phyloP scores from a whole-genome alignment of 2,329 filamentous ascomycete genomes.

The Sphaerulina vaccinii region DNA sequence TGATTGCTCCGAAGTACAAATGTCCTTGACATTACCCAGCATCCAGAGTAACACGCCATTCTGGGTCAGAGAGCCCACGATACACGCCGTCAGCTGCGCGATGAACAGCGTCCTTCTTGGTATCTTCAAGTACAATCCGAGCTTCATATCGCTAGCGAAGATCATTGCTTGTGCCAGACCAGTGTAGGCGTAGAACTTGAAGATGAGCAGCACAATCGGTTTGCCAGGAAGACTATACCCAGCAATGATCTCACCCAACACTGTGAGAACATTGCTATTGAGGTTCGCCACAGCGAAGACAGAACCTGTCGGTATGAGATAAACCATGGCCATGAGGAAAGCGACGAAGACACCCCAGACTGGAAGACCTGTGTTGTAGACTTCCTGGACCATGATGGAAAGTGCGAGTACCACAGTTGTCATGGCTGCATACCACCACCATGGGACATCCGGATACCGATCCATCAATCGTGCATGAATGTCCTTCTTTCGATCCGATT shows the following conservation, averaged over 20 bases:
- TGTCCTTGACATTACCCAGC: conserved; percentile 1
- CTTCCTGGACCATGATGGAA: conserved; percentile 2
- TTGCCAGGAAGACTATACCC: conserved; percentile 2
- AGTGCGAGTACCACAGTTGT: conserved; percentile 22
- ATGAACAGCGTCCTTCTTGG: conserved; percentile 5
- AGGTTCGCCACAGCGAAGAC: conserved; percentile 7
- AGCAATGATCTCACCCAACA: conserved; percentile 6
- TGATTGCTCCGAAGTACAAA: not conserved
- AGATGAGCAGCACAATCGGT: conserved; percentile 4
- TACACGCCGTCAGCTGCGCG: not conserved
- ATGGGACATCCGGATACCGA: conserved; percentile 51
- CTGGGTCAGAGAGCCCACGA: not conserved
- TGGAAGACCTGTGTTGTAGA: conserved; percentile 4
- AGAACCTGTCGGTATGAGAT: not conserved
- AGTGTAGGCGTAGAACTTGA: conserved; percentile 8
- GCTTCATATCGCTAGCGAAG: conserved; percentile 4
- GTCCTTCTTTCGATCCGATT: conserved; percentile 48
- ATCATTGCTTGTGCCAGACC: conserved; percentile 5
- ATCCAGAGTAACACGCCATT: conserved; percentile 7
- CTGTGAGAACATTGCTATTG: conserved; percentile 6
- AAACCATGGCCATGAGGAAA: conserved; percentile 2
- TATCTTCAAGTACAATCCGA: conserved; percentile 5
- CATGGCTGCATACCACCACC: conserved; percentile 37
- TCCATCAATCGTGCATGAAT: conserved; percentile 52
- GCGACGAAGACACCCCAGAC: conserved; percentile 3